Evolutionary conservation across 306 rosid genomes (phyloP).

Genomic region (Acacia melanoxylon): DNA sequence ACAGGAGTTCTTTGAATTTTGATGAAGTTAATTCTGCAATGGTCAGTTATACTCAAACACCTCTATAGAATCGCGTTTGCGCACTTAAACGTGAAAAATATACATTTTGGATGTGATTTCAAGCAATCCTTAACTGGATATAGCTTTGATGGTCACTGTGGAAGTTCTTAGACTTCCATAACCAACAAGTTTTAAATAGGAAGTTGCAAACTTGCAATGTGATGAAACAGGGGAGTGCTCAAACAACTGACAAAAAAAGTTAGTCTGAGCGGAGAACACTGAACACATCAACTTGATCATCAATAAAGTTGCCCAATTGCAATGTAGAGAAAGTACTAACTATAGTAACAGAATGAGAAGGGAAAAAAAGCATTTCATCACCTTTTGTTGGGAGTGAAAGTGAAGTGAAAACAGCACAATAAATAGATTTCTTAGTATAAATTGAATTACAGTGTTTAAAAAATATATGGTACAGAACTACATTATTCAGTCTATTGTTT

Average conservation of each 20-base stretch:
- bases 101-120: neutral
- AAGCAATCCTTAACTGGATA: neutral
- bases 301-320: neutral
- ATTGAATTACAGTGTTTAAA: neutral
- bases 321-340: neutral
- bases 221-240: neutral
- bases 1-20: neutral
- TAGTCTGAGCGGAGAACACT: no score
- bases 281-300: neutral
- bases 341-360: neutral
- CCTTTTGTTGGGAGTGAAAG: neutral
- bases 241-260: neutral
- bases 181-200: neutral
- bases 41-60: neutral
- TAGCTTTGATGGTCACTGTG: neutral
- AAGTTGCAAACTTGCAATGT: neutral
- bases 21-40: neutral
- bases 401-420: neutral
- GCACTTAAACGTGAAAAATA: neutral
- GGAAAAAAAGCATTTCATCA: neutral
- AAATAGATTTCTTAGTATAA: constrained; percentile 5
- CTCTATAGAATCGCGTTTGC: neutral
- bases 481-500: constrained; percentile 27
- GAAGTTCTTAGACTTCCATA: neutral
- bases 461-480: neutral